Evolutionary conservation across 2,329 filamentous ascomycete species (phyloP).

Genomic region (Venturia pyrina): DNA sequence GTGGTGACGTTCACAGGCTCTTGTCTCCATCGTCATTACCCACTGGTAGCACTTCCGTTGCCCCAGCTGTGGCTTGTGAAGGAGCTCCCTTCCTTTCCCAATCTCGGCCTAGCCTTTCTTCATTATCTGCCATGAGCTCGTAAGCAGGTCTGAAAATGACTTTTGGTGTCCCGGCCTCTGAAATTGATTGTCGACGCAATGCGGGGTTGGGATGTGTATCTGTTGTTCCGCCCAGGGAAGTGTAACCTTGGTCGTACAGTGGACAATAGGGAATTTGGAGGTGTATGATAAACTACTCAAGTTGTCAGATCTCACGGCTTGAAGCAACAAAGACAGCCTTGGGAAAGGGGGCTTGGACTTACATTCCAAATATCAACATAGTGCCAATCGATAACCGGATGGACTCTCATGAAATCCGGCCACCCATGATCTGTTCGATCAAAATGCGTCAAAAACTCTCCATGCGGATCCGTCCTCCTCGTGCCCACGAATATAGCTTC

Average conservation of each 20-base stretch:
- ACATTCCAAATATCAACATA: constrained; percentile 92
- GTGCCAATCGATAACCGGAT: constrained; percentile 96
- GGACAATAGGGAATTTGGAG: constrained; percentile 74
- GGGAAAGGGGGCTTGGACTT: constrained; percentile 25
- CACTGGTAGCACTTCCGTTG: not conserved
- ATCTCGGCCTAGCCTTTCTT: constrained; percentile 30
- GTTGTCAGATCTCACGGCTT: constrained; percentile 6
- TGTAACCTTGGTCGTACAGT: constrained; percentile 84
- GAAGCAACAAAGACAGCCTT: not conserved
- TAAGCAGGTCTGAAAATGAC: constrained; percentile 28
- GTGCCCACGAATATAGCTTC: constrained; percentile 82
- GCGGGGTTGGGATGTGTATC: constrained; percentile 87
- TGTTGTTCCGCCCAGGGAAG: constrained; percentile 77
- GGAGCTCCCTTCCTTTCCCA: constrained; percentile 5
- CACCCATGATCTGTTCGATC: constrained; percentile 81
- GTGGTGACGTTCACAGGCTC: not conserved
- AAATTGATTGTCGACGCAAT: constrained; percentile 20
- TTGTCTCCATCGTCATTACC: not conserved
- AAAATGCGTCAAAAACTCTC: constrained; percentile 67
- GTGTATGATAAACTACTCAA: constrained; percentile 62
- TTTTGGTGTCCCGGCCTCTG: constrained; percentile 15
- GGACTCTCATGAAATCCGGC: constrained; percentile 85
- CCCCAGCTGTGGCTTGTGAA: not conserved
- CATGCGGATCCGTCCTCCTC: constrained; percentile 84
- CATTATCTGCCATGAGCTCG: constrained; percentile 30